Evolutionary conservation across 2,329 filamentous ascomycete species (phyloP).

Genomic region (Hypoxylon rubiginosum): DNA sequence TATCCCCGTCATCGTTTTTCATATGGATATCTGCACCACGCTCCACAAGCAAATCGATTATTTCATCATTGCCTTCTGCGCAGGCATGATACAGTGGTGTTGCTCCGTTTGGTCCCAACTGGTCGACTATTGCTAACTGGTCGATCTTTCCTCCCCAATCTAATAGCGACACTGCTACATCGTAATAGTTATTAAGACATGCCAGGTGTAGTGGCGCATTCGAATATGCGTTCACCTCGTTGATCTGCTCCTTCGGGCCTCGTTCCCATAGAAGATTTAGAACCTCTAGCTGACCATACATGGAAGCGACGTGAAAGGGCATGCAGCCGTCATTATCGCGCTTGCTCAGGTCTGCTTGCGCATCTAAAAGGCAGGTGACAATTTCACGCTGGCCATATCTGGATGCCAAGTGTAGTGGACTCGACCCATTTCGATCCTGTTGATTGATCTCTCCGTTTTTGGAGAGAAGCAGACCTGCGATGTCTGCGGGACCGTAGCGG

Average conservation of each 20-base stretch:
- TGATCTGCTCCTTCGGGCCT: conserved; percentile 2
- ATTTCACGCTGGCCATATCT: conserved; percentile 1
- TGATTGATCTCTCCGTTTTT: not conserved
- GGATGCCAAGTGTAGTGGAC: conserved; percentile 7
- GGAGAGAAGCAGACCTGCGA: conserved; percentile 1
- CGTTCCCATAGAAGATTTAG: conserved; percentile 1
- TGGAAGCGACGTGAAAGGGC: conserved; percentile 7
- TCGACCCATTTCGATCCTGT: not conserved
- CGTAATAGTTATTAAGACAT: not conserved
- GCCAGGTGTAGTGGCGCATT: conserved; percentile 12
- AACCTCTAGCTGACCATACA: not conserved
- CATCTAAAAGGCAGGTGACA: conserved; percentile 5
- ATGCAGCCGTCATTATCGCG: not conserved
- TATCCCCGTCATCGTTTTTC: not conserved
- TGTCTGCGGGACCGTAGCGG: not conserved
- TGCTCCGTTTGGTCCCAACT: not conserved
- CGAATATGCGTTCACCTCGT: not conserved
- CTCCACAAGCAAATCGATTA: conserved; percentile 1
- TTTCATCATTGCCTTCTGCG: not conserved
- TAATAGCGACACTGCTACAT: not conserved
- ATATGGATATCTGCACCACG: conserved; percentile 9
- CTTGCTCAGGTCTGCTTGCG: conserved; percentile 1
- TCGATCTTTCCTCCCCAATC: no score
- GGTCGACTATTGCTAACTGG: not conserved
- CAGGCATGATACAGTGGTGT: conserved; percentile 3